A percentile compares a stretch with the other conserved stretches of the same genome.
Conservation (phyloP, 2,329 filamentous ascomycete genomes). For the Phoma sp. region DNA sequence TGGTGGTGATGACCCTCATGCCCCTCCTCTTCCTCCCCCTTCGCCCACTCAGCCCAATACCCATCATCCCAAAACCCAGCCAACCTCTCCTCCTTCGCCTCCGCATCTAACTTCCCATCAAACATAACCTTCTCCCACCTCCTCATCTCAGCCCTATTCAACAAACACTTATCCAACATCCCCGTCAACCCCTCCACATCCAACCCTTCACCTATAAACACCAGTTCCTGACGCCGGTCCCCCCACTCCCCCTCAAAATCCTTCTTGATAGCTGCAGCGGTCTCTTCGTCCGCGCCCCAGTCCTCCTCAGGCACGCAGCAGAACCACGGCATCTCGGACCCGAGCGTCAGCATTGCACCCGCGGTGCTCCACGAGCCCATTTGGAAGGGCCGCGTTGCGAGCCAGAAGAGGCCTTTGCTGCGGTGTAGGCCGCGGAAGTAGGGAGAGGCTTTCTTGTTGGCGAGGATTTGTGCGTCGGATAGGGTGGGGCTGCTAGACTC, state of each 20-base stretch:
- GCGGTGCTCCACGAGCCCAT: slow-evolving; percentile 69
- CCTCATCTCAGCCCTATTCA: slow-evolving; percentile 63
- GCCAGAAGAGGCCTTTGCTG: slow-evolving; percentile 67
- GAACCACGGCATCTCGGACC: slow-evolving; percentile 64
- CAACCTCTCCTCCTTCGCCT: slow-evolving; percentile 55
- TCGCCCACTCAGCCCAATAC: slow-evolving; percentile 60
- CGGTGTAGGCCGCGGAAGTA: slow-evolving; percentile 64
- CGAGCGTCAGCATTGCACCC: slow-evolving; percentile 67
- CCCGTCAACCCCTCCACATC: slow-evolving; percentile 59
- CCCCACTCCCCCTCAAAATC: slow-evolving; percentile 65
- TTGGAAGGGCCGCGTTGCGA: slow-evolving; percentile 63
- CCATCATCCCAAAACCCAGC: slow-evolving; percentile 63
- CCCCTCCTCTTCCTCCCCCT: slow-evolving; percentile 43
- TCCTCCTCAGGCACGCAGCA: slow-evolving; percentile 62
- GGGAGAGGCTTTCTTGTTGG: slow-evolving; percentile 61
- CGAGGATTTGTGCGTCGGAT: slow-evolving; percentile 54
- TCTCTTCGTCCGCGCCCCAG: slow-evolving; percentile 58
- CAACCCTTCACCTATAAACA: slow-evolving; percentile 74
- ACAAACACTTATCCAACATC: slow-evolving; percentile 65
- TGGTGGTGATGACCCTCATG: slow-evolving; percentile 12
- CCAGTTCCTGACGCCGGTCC: slow-evolving; percentile 72
- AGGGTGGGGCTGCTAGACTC: slow-evolving; percentile 41
- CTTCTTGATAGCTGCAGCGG: slow-evolving; percentile 55
- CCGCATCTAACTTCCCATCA: slow-evolving; percentile 30
- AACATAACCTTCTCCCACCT: slow-evolving; percentile 50